Evolutionary conservation across 768 basidiomycete species (phyloP).

Genomic region (Suillus sp.): DNA sequence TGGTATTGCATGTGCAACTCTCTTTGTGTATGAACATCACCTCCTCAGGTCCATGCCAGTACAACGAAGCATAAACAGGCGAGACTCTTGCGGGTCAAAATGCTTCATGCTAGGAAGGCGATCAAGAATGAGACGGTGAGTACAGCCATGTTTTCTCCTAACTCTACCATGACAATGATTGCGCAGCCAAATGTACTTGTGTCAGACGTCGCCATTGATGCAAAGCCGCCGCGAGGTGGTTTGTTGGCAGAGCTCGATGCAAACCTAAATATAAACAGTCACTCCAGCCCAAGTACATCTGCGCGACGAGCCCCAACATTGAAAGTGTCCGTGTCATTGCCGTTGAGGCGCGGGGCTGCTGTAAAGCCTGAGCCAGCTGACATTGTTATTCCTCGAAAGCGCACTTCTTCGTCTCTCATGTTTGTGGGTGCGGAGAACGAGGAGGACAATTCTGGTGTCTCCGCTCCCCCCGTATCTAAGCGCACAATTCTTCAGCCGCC

Average conservation of each 20-base stretch:
- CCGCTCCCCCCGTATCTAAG: constrained; percentile 14
- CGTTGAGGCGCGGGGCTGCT: constrained; percentile 2
- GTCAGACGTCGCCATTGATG: neutral
- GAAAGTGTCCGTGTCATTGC: neutral
- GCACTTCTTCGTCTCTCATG: constrained; percentile 34
- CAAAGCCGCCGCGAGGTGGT: constrained; percentile 2
- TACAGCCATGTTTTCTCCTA: constrained; percentile 3
- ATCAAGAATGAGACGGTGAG: constrained; percentile 7
- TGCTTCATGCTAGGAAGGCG: constrained; percentile 4
- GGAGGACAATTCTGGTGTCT: neutral
- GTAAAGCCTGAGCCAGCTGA: constrained; percentile 36
- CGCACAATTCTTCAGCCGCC: constrained; percentile 30
- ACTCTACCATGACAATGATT: neutral
- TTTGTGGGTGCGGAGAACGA: constrained; percentile 14
- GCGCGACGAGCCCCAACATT: neutral
- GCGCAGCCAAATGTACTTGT: constrained; percentile 11
- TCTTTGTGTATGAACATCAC: constrained; percentile 1
- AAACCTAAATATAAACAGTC: neutral
- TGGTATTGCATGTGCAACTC: constrained; percentile 15
- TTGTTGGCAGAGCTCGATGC: constrained; percentile 14
- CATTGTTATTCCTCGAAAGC: constrained; percentile 40
- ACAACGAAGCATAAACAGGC: constrained; percentile 29
- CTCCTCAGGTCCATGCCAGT: constrained; percentile 6
- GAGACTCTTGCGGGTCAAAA: constrained; percentile 30
- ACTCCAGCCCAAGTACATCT: neutral